Evolutionary conservation across 2,329 filamentous ascomycete species (phyloP).

Genomic region (Stenocarpella maydis): DNA sequence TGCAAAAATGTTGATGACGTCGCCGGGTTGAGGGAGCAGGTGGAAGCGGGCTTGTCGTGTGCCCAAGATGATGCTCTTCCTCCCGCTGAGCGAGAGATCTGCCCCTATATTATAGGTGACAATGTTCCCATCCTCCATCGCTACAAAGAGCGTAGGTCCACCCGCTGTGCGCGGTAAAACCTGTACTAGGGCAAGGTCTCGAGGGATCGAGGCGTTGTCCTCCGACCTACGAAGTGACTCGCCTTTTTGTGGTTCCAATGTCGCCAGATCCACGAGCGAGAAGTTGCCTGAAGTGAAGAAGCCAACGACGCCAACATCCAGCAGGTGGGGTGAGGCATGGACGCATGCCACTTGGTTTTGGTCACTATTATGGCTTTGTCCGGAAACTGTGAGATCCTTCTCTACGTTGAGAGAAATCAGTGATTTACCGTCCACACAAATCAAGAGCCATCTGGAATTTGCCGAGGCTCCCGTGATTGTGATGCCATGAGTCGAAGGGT

Average conservation of each 20-base stretch:
- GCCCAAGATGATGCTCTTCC: constrained; percentile 85
- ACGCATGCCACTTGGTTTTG: constrained; percentile 87
- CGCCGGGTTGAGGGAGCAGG: constrained; percentile 72
- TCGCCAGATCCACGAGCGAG: constrained; percentile 74
- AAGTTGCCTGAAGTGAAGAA: constrained; percentile 88
- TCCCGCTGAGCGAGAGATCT: constrained; percentile 71
- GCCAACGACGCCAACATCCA: constrained; percentile 77
- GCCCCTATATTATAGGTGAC: constrained; percentile 79
- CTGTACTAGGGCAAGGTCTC: constrained; percentile 81
- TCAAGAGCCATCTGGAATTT: constrained; percentile 72
- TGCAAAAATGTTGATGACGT: constrained; percentile 83
- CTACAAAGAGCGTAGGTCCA: constrained; percentile 82
- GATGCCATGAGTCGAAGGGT: constrained; percentile 51
- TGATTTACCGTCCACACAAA: constrained; percentile 79
- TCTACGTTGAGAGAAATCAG: constrained; percentile 74
- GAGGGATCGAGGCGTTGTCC: constrained; percentile 80
- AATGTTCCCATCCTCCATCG: constrained; percentile 92
- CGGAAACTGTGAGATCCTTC: constrained; percentile 64
- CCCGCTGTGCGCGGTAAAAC: constrained; percentile 68
- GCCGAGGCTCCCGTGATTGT: constrained; percentile 81
- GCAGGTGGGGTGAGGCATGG: constrained; percentile 71
- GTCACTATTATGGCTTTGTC: constrained; percentile 67
- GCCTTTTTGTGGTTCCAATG: constrained; percentile 71
- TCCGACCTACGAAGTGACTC: constrained; percentile 66
- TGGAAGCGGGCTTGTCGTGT: constrained; percentile 86